Conservation (phyloP, 306 rosid species). For the Vigna unguiculata region DNA sequence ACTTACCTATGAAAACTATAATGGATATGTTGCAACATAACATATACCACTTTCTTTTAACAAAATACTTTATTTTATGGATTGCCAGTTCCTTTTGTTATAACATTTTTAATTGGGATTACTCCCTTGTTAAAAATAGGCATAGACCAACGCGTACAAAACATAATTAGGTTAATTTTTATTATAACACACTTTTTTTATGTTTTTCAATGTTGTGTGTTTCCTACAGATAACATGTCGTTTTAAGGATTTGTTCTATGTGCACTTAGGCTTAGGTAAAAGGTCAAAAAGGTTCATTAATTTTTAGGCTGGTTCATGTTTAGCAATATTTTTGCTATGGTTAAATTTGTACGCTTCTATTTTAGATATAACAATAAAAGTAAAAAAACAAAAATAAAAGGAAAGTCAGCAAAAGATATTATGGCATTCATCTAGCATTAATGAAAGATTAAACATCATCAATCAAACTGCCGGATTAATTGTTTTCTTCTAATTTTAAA, state of each 20-base stretch:
- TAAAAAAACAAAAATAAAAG: too few relatives aligned
- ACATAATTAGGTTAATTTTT: too few relatives aligned
- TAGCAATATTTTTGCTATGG: neutral
- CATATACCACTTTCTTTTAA: constrained; percentile 6
- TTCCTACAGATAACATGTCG: neutral
- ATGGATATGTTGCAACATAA: constrained; percentile 11
- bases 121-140: neutral
- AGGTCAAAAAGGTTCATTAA: constrained; percentile 3
- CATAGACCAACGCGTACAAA: too few relatives aligned
- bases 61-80: neutral
- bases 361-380: too few relatives aligned
- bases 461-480: neutral
- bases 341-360: neutral
- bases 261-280: neutral
- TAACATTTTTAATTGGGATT: neutral
- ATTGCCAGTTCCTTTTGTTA: neutral
- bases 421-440: neutral
- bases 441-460: neutral
- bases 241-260: neutral
- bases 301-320: neutral
- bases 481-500: neutral
- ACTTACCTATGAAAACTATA: constrained; percentile 20
- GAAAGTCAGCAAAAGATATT: neutral
- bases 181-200: too few relatives aligned
- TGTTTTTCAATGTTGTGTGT: too few relatives aligned